Conservation (phyloP, 495 filamentous ascomycete genomes). For the Umbilicaria muhlenbergii region DNA sequence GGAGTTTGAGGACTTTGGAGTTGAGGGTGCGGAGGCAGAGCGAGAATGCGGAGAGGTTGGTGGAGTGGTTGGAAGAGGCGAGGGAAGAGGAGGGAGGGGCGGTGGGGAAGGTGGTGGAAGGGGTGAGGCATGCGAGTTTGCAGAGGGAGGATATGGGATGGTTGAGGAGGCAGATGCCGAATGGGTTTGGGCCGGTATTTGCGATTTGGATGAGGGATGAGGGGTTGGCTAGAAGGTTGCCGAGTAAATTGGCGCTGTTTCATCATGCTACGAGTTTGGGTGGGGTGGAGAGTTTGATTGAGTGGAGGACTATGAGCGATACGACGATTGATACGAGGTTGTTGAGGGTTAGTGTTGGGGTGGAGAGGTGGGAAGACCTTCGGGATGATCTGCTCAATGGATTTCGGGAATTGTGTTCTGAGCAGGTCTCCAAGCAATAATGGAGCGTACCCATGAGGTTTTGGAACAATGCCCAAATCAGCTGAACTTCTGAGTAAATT, state of each 20-base stretch:
- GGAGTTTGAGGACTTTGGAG: conserved; percentile 75
- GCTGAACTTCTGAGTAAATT: too few species aligned
- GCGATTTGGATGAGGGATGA: conserved; percentile 46
- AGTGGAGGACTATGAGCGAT: conserved; percentile 77
- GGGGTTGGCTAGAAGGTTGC: conserved; percentile 47
- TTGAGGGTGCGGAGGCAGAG: conserved; percentile 64
- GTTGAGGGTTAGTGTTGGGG: conserved; percentile 68
- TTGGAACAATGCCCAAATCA: background rate
- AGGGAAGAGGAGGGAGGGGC: conserved; percentile 21
- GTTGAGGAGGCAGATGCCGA: conserved; percentile 81
- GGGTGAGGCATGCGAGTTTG: conserved; percentile 61
- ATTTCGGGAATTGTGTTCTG: conserved; percentile 29
- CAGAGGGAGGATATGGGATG: conserved; percentile 53
- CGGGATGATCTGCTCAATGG: conserved; percentile 56
- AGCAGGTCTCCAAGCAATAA: conserved; percentile 14
- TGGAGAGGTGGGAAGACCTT: conserved; percentile 81
- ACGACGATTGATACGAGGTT: conserved; percentile 50
- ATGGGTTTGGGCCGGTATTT: conserved; percentile 83
- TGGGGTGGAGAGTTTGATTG: conserved; percentile 86
- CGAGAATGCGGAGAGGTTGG: conserved; percentile 47
- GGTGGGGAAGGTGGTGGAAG: conserved; percentile 26
- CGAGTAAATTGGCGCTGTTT: conserved; percentile 66
- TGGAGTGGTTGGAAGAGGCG: conserved; percentile 46
- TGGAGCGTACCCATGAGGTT: conserved; percentile 20
- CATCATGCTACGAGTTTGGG: conserved; percentile 91